phyloP scores from a whole-genome alignment of 805 yeast species.

The Phaffomyces thermotolerans region DNA sequence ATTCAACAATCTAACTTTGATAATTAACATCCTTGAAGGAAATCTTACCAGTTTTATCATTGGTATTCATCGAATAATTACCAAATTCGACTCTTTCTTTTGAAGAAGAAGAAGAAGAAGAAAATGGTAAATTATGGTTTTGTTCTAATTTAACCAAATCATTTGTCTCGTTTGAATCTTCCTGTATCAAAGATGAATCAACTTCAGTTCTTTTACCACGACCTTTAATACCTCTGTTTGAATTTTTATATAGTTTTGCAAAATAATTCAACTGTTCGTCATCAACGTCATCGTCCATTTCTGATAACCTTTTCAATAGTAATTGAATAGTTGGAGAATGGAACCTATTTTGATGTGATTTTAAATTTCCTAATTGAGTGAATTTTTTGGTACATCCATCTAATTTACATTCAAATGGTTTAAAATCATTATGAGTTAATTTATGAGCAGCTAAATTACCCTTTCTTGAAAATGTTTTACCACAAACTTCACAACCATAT shows the following conservation, averaged over 20 bases:
- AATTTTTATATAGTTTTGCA: slow-evolving; percentile 74
- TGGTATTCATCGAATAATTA: too few relatives aligned
- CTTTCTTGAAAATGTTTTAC: slow-evolving; percentile 74
- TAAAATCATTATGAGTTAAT: slow-evolving; percentile 70
- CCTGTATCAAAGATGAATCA: neutral
- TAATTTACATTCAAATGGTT: slow-evolving; percentile 73
- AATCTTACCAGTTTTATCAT: slow-evolving; percentile 10
- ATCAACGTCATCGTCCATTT: slow-evolving; percentile 56
- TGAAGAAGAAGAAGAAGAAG: too few relatives aligned
- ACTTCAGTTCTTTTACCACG: slow-evolving; percentile 52
- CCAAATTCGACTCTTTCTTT: too few relatives aligned
- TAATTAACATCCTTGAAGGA: slow-evolving; percentile 22
- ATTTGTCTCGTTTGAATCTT: neutral
- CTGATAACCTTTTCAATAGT: slow-evolving; percentile 62
- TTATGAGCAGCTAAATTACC: slow-evolving; percentile 89
- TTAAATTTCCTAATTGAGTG: slow-evolving; percentile 88
- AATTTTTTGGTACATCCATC: slow-evolving; percentile 80
- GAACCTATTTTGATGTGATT: slow-evolving; percentile 89
- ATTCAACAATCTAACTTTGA: slow-evolving; percentile 6
- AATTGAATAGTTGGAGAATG: slow-evolving; percentile 65
- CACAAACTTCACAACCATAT: slow-evolving; percentile 70
- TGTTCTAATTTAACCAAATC: slow-evolving; percentile 1
- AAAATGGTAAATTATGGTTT: neutral
- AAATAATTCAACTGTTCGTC: slow-evolving; percentile 68
- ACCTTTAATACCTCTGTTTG: slow-evolving; percentile 88